Base-by-base conservation (phyloP, 768 basidiomycete species). In the Tricholoma hemisulphureum region DNA sequence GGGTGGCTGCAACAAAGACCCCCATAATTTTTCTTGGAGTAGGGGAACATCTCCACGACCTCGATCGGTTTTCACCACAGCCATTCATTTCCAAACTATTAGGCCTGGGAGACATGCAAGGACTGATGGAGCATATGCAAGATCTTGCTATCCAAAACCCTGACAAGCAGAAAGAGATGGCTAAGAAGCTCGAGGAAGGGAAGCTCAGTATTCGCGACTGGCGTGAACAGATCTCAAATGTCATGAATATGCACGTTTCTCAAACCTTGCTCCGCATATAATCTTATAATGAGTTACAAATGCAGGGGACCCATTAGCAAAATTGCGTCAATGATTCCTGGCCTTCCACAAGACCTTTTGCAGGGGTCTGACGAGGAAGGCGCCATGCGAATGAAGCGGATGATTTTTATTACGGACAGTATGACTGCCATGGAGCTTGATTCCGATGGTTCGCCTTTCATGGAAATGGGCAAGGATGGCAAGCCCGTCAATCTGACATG, bases 11-110 rank as follows among this genome's bases (percentile, higher is more conserved):
- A 2, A 99, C 97, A 4, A 92, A 93, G 68, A 99, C 97, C 20
- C 97, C 97, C 0, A 98, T 99, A 66, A 98, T 98, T 65, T 99
- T 99, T 77, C 84, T 98, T 20, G 97, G 97, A 65, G 93, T 95
- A 6, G 97, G 97, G 59, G 97, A 99, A 71, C 97, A 98, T 74
- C 76, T 99, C n/a, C 83, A 95, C 59, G 97, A 99, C 73, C 86
- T 99, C 6, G 97, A 99, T 71, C 84, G 88, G 58, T 99, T 99
- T 73, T 85, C 91, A 3, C 97, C 97, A 0, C 88, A 96, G 63
- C 95, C 97, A 10, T 99, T 99, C 75, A 92, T 99, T 63, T 96
- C 94, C 21, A 98, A 98, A 70, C 77, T 99, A 46, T 79, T 99
- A 24, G 97, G 97, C 20, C 80, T 98, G 68, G 97, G 97, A 20